phyloP scores from a whole-genome alignment of 2,329 filamentous ascomycete species.

The Neodidymelliopsis sp. region DNA sequence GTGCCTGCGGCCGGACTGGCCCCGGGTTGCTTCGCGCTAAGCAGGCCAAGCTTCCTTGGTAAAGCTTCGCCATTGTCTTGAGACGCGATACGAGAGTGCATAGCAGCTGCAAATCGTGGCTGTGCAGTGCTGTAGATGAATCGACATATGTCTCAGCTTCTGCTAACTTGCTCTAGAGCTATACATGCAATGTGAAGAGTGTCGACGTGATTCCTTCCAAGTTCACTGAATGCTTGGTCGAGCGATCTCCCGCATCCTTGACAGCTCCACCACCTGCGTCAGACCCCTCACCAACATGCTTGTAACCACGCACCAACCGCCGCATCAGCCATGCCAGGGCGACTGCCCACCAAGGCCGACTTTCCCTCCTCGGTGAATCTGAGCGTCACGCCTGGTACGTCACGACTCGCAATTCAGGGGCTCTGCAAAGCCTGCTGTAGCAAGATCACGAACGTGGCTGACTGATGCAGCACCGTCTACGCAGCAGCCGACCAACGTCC shows the following conservation, averaged over 20 bases:
- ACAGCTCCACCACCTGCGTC: slow-evolving; percentile 19
- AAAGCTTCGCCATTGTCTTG: slow-evolving; percentile 33
- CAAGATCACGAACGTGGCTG: slow-evolving; percentile 16
- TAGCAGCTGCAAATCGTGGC: slow-evolving; percentile 8
- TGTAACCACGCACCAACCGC: slow-evolving; percentile 19
- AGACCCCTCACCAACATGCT: slow-evolving; percentile 21
- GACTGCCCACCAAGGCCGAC: slow-evolving; percentile 53
- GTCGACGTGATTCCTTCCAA: not conserved
- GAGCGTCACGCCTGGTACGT: slow-evolving; percentile 56
- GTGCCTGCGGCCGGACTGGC: not conserved
- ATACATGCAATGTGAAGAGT: not conserved
- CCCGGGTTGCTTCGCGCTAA: not conserved
- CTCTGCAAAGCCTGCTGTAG: not conserved
- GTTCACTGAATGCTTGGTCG: slow-evolving; percentile 22
- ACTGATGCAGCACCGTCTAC: slow-evolving; percentile 46
- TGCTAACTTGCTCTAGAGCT: not conserved
- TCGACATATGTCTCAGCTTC: not conserved
- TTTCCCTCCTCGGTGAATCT: slow-evolving; percentile 52
- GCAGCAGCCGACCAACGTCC: slow-evolving; percentile 74
- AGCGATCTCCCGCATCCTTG: slow-evolving; percentile 26
- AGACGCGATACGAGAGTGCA: not conserved
- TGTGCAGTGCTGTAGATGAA: not conserved
- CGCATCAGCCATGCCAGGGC: slow-evolving; percentile 48
- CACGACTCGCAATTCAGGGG: not conserved
- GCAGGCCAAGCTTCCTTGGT: slow-evolving; percentile 37